Evolutionary conservation across 805 yeast species (phyloP), one percentile per base, ranked within the genome.

Genomic region (Henningerozyma blattae): DNA sequence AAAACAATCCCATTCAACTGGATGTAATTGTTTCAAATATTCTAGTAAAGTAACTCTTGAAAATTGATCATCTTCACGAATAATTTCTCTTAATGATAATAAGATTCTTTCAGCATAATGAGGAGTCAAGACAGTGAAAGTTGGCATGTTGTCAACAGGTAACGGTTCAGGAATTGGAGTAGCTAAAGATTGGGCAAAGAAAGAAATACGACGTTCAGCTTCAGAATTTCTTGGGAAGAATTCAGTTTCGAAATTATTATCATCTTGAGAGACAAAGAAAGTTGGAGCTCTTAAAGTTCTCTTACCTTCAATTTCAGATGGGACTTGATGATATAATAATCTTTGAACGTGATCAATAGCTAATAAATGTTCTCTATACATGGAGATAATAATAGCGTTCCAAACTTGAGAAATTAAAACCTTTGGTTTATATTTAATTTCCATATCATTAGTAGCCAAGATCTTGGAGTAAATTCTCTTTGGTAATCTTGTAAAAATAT

Each of bases 81-180:
- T 89, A 54, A 91, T 86, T 61, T 89, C 98, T 58, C 93, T 80
- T 50, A 91, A 67, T 15, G 95, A 84, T 33, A 89, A 66, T 47
- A 87, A 68, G 42, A 89, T 89, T 74, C 86, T 89, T 65, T 89
- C 98, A 42, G 89, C 68, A 62, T 87, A 89, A 61, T 89, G 98
- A 48, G 98, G 97, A 45, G 89, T 81, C 61, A 89, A 69, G 16
- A 91, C 97, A 24, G 97, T 86, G 62, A 91, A 91, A 7, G 97
- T 87, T 44, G 98, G 98, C 98, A 91, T 91, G 69, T 89, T 87
- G 63, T 91, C 98, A 47, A 91, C 95, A 26, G 98, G 97, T 52
- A 89, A 70, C 37, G 98, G 96, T 65, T 89, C 97, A 43, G 95
- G 94, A 52, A 91, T 87, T 47, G 98, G 98, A 36, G 96, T 89